Percentiles rank a stretch among this genome's conserved stretches.
phyloP scores from a whole-genome alignment of 2,329 filamentous ascomycete species.

The Neonectria ditissima region DNA sequence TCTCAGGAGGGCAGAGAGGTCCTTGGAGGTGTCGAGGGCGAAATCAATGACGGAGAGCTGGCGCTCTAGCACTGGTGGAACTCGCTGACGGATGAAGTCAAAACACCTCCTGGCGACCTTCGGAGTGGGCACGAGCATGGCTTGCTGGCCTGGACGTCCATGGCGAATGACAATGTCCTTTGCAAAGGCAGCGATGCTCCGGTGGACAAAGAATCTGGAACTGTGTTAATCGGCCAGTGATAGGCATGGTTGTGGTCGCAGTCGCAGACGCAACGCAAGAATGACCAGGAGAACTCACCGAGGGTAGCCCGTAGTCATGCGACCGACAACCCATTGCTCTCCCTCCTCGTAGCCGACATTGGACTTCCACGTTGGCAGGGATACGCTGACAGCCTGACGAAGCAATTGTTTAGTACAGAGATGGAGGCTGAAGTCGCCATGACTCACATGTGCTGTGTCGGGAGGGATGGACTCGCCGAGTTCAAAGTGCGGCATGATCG shows the following conservation, averaged over 20 bases:
- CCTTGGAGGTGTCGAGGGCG: slow-evolving; percentile 67
- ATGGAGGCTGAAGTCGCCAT: slow-evolving; percentile 13
- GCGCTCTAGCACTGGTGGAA: slow-evolving; percentile 61
- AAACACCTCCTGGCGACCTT: slow-evolving; percentile 78
- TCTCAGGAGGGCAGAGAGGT: slow-evolving; percentile 62
- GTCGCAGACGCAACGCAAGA: slow-evolving; percentile 1
- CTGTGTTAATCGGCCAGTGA: slow-evolving; percentile 28
- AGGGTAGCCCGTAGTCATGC: slow-evolving; percentile 92
- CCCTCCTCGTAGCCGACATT: slow-evolving; percentile 97
- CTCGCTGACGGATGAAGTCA: slow-evolving; percentile 75
- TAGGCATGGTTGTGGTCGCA: neutral
- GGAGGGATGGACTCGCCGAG: slow-evolving; percentile 80
- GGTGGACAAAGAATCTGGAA: slow-evolving; percentile 93
- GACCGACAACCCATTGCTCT: slow-evolving; percentile 83
- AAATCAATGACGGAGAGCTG: slow-evolving; percentile 71
- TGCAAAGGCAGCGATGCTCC: slow-evolving; percentile 80
- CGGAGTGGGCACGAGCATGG: slow-evolving; percentile 85
- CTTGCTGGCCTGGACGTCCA: slow-evolving; percentile 72
- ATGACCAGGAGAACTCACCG: slow-evolving; percentile 61
- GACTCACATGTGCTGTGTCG: slow-evolving; percentile 81
- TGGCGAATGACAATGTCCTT: slow-evolving; percentile 73
- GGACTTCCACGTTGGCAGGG: slow-evolving; percentile 89
- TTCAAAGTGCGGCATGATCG: slow-evolving; percentile 60
- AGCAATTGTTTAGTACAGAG: neutral
- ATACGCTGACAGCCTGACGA: slow-evolving; percentile 90